Evolutionary conservation across 2,329 filamentous ascomycete species (phyloP).

Genomic region (Aspergillus fructus): DNA sequence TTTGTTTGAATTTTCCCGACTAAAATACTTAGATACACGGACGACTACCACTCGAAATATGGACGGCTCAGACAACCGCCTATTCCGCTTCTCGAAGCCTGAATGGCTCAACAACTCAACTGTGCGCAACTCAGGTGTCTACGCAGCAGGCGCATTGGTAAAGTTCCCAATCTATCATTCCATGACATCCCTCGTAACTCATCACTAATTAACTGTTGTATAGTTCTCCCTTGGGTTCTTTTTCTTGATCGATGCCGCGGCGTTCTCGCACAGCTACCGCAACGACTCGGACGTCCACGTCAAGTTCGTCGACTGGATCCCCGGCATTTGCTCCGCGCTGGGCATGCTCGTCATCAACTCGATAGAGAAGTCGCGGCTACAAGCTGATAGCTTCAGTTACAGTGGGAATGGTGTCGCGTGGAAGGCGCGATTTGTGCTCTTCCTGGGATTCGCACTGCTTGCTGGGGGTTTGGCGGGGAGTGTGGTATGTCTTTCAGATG

Average conservation of each 20-base stretch:
- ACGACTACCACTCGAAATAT: conserved; percentile 18
- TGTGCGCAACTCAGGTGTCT: conserved; percentile 64
- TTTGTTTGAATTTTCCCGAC: not conserved
- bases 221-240: conserved; percentile 71
- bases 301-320: conserved; percentile 72
- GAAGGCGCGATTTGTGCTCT: conserved; percentile 68
- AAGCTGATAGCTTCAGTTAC: conserved; percentile 65
- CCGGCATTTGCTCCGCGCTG: conserved; percentile 66
- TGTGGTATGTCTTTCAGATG: conserved; percentile 47
- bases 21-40: not conserved
- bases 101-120: conserved; percentile 66
- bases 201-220: not conserved
- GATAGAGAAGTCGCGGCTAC: conserved; percentile 66
- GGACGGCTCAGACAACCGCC: conserved; percentile 53
- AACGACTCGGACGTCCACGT: conserved; percentile 64
- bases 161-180: conserved; percentile 20
- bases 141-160: conserved; percentile 65
- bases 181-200: not conserved
- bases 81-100: conserved; percentile 68
- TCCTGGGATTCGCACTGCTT: conserved; percentile 68
- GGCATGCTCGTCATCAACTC: conserved; percentile 73
- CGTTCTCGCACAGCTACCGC: conserved; percentile 61
- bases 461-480: conserved; percentile 67
- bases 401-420: conserved; percentile 66
- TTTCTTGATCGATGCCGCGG: conserved; percentile 65